Conservation (phyloP, 345 rosid species). For the Hypericum perforatum region DNA sequence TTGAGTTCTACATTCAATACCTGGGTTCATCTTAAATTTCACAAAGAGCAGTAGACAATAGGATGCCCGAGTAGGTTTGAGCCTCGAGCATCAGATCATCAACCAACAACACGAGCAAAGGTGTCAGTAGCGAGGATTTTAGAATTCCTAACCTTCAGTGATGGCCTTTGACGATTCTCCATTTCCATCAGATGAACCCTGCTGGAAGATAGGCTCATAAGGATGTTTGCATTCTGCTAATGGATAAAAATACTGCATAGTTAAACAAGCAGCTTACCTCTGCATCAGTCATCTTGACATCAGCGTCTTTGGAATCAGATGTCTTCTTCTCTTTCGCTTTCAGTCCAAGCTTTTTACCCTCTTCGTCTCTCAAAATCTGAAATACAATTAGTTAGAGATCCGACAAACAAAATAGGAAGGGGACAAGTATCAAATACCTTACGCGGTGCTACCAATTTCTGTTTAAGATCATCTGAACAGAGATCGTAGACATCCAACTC, state of each 20-base stretch:
- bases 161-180: slow-evolving; percentile 50
- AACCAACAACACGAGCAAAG: too few species aligned
- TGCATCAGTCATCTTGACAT: slow-evolving; percentile 67
- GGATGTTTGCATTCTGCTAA: neutral
- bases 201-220: neutral
- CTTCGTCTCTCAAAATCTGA: slow-evolving; percentile 78
- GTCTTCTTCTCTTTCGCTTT: slow-evolving; percentile 35
- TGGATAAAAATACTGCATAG: neutral
- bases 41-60: too few species aligned
- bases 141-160: slow-evolving; percentile 17
- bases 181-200: slow-evolving; percentile 59
- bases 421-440: slow-evolving; percentile 33
- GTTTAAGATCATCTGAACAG: slow-evolving; percentile 76
- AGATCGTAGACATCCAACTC: slow-evolving; percentile 85
- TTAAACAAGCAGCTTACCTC: slow-evolving; percentile 38
- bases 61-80: too few species aligned
- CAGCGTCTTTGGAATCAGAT: slow-evolving; percentile 45
- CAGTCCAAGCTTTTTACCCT: slow-evolving; percentile 76
- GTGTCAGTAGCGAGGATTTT: too few species aligned
- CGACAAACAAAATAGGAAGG: too few species aligned
- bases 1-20: too few species aligned
- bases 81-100: too few species aligned
- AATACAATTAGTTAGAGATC: neutral
- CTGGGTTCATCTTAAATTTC: too few species aligned
- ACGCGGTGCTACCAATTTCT: slow-evolving; percentile 78